phyloP scores from a whole-genome alignment of 768 basidiomycete species.

The Tricholoma saponaceum region DNA sequence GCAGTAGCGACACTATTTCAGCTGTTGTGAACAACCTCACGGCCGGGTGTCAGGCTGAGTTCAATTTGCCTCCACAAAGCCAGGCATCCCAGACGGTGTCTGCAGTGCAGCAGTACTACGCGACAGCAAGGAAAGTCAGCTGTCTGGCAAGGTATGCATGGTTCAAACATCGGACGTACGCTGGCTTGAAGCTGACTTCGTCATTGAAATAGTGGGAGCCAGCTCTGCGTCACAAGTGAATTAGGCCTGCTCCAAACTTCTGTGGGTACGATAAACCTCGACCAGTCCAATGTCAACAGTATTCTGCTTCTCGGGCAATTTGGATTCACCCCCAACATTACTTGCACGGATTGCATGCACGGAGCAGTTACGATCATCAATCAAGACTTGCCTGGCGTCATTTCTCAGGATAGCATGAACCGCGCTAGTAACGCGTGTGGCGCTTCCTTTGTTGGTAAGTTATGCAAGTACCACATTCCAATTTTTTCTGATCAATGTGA shows the following conservation, averaged over 20 bases:
- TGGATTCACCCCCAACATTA: conserved; percentile 27
- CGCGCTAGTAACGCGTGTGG: conserved; percentile 31
- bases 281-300: conserved; percentile 20
- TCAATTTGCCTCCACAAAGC: conserved; percentile 14
- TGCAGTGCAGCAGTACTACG: conserved; percentile 40
- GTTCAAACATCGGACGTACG: neutral
- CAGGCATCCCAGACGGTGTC: conserved; percentile 18
- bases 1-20: conserved; percentile 47
- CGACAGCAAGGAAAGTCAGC: conserved; percentile 39
- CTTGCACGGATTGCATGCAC: conserved; percentile 45
- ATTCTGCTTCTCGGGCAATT: conserved; percentile 3
- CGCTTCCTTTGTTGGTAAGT: conserved; percentile 37
- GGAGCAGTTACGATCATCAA: conserved; percentile 34
- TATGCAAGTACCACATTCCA: neutral
- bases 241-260: conserved; percentile 40
- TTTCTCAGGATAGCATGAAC: conserved; percentile 18
- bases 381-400: conserved; percentile 27
- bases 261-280: conserved; percentile 26
- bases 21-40: conserved; percentile 41
- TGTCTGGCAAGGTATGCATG: conserved; percentile 55
- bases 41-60: conserved; percentile 40
- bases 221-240: conserved; percentile 51
- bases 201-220: conserved; percentile 16
- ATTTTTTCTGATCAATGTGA: neutral
- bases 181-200: neutral